phyloP scores from a whole-genome alignment of 345 rosid species.

The Sisymbrium irio region DNA sequence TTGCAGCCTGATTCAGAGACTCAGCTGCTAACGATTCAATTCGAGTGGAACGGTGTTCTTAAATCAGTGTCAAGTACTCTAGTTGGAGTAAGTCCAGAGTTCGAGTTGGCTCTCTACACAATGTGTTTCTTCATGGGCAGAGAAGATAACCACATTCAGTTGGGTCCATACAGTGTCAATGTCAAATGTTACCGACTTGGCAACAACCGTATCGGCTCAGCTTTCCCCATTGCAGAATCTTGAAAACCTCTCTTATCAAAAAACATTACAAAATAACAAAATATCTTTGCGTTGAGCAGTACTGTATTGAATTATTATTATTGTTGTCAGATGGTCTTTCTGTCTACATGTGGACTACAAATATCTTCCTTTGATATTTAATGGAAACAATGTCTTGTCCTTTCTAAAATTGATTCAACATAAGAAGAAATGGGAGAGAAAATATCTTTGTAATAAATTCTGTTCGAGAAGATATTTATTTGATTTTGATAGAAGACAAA shows the following conservation, averaged over 20 bases:
- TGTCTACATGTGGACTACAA: slow-evolving; percentile 8
- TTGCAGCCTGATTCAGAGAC: slow-evolving; percentile 79
- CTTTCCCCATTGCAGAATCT: slow-evolving; percentile 66
- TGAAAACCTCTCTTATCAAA: slow-evolving; percentile 23
- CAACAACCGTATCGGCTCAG: slow-evolving; percentile 60
- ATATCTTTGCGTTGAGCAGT: slow-evolving; percentile 11
- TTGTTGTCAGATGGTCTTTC: background rate
- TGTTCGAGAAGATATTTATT: background rate
- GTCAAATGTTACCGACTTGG: slow-evolving; percentile 87
- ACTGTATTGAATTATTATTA: slow-evolving; percentile 19
- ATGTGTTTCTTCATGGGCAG: slow-evolving; percentile 72
- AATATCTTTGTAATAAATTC: slow-evolving; percentile 22
- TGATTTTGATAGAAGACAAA: background rate
- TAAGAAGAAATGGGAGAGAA: background rate
- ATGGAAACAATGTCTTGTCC: slow-evolving; percentile 19
- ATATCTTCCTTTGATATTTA: slow-evolving; percentile 27
- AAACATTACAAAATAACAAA: background rate
- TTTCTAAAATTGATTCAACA: slow-evolving; percentile 19
- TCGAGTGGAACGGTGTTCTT: slow-evolving; percentile 87
- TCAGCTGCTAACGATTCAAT: slow-evolving; percentile 79
- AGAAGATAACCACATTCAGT: slow-evolving; percentile 72
- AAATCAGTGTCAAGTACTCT: slow-evolving; percentile 87
- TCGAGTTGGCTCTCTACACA: slow-evolving; percentile 82
- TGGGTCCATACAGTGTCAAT: slow-evolving; percentile 87
- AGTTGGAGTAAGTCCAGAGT: slow-evolving; percentile 88